Evolutionary conservation across 2,329 filamentous ascomycete genomes (phyloP).

Genomic region (Aureobasidium pullulans): DNA sequence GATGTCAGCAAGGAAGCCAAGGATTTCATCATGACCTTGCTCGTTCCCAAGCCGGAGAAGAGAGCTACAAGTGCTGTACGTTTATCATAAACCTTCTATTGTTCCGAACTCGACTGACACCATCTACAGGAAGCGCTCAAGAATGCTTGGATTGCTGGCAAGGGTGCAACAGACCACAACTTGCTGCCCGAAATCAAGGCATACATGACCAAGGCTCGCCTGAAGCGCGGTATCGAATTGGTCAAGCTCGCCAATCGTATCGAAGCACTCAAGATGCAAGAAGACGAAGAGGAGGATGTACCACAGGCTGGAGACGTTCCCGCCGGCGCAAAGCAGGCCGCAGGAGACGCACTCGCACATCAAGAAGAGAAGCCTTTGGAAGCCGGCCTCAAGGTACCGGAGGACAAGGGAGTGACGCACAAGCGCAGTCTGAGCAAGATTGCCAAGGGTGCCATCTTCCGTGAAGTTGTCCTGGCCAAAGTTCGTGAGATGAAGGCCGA

Average conservation of each 20-base stretch:
- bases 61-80: slow-evolving; percentile 70
- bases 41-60: slow-evolving; percentile 70
- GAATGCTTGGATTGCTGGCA: slow-evolving; percentile 83
- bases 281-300: slow-evolving; percentile 72
- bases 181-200: slow-evolving; percentile 93
- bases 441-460: slow-evolving; percentile 71
- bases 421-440: slow-evolving; percentile 51
- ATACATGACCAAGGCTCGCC: slow-evolving; percentile 83
- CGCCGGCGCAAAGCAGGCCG: slow-evolving; percentile 53
- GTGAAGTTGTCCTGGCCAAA: slow-evolving; percentile 89
- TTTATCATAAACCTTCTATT: neutral
- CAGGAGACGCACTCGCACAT: slow-evolving; percentile 36
- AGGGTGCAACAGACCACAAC: slow-evolving; percentile 91
- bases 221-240: slow-evolving; percentile 89
- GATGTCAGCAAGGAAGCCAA: slow-evolving; percentile 94
- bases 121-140: slow-evolving; percentile 59
- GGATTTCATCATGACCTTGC: slow-evolving; percentile 76
- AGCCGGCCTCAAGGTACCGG: slow-evolving; percentile 19
- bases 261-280: slow-evolving; percentile 85
- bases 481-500: slow-evolving; percentile 86
- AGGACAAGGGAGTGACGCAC: slow-evolving; percentile 24
- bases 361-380: slow-evolving; percentile 19
- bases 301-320: slow-evolving; percentile 52
- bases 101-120: neutral
- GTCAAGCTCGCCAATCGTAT: slow-evolving; percentile 95